Evolutionary conservation across 129 eudicot species (phyloP), one percentile per base, ranked within the genome.

Genomic region (Flaveria linearis): DNA sequence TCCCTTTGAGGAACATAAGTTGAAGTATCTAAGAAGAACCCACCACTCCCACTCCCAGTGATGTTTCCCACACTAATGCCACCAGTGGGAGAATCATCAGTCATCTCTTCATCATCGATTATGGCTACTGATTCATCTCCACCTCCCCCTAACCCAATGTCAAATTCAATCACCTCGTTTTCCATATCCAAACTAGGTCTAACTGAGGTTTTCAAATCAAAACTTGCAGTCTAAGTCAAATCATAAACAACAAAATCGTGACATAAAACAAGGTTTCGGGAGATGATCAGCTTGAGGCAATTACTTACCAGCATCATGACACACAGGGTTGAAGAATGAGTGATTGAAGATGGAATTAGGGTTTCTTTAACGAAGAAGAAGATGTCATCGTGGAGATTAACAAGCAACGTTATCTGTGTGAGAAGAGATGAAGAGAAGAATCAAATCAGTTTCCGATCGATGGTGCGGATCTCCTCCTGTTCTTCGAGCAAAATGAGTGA

Each of bases 91-190:
- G 90, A 81, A 84, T 72, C 76, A 78, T 77, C 83, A 1, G 76
- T 68, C 82, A 83, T 83, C 11, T 83, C 87, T 17, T 83, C 83
- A 18, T 83, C 87, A 36, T 84, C 84, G 1, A 76, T 77, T 18
- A 80, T 80, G 16, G 82, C 89, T 51, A 82, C 84, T 9, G 79
- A 63, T 67, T 82, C 84, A 79, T 82, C 87, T 23, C 76, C 90
- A 69, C 78, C 74, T 45, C 82, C 86, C 76, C 90, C 90, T 47
- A 82, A 57, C 18, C 87, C 89, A 20, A 86, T 76, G 74, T 86
- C 86, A 20, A 86, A 86, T 79, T 82, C 89, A 25, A 85, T 72
- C 63, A 82, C 82, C 74, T 85, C 86, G 61, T 86, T 76, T 36
- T 86, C 76, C 88, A 88, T 77, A 50, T 76, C 57, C 76, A 79